Evolutionary conservation across 179 eudicot species (phyloP).

Genomic region (Drosera spatulata): DNA sequence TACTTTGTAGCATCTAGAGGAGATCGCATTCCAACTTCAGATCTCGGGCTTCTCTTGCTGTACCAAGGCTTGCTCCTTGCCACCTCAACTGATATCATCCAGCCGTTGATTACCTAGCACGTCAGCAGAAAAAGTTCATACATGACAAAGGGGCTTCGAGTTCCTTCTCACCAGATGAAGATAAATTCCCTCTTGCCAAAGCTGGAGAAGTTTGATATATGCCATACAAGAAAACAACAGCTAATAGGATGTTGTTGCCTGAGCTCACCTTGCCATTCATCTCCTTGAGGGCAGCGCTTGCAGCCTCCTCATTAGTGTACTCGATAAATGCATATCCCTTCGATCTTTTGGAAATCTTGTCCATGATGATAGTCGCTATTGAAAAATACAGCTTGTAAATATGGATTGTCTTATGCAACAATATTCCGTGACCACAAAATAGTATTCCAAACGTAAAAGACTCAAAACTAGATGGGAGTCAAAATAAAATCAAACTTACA

Average conservation of each 20-base stretch:
- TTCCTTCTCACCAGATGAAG: background rate
- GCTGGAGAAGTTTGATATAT: too few relatives aligned
- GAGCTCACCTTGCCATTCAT: slow-evolving; percentile 87
- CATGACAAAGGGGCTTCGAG: background rate
- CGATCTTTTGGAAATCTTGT: slow-evolving; percentile 91
- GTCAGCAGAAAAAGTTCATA: background rate
- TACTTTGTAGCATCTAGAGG: too few relatives aligned
- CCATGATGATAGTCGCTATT: slow-evolving; percentile 82
- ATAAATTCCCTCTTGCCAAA: too few relatives aligned
- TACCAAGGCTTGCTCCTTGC: slow-evolving; percentile 22
- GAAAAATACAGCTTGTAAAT: background rate
- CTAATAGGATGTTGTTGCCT: background rate
- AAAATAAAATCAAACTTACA: background rate
- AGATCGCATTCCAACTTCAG: background rate
- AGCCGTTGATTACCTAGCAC: slow-evolving; percentile 32
- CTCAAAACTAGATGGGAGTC: background rate
- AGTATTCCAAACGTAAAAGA: too few relatives aligned
- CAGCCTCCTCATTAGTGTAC: slow-evolving; percentile 69
- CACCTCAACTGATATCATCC: slow-evolving; percentile 36
- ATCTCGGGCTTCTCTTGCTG: slow-evolving; percentile 9
- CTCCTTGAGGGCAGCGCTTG: slow-evolving; percentile 64
- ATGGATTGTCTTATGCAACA: background rate
- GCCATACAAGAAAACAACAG: too few relatives aligned
- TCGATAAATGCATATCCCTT: slow-evolving; percentile 88
- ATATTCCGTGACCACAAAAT: too few relatives aligned